phyloP scores from a whole-genome alignment of 139 green algal genomes.

The Coccomyxa sp. region DNA sequence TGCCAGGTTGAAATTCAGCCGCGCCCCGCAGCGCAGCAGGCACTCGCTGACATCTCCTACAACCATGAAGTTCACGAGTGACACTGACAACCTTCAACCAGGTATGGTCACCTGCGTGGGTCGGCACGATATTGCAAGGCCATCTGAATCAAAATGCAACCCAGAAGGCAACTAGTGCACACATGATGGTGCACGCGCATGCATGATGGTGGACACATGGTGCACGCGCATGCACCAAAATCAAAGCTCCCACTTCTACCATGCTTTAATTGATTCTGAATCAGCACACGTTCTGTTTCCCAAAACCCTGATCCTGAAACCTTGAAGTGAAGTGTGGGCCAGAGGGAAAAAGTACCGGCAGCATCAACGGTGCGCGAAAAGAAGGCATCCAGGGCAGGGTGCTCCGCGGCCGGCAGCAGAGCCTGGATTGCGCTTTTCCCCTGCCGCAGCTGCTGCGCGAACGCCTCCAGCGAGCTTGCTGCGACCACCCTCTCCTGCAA shows the following conservation, averaged over 20 bases:
- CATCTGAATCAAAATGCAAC: neutral
- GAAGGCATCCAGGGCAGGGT: slow-evolving; percentile 27
- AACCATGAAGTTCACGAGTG: neutral
- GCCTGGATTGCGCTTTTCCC: slow-evolving; percentile 13
- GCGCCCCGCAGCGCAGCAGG: slow-evolving; percentile 19
- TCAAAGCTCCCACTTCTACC: no score
- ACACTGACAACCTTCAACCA: neutral
- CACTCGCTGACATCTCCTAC: slow-evolving; percentile 31
- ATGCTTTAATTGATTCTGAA: no score
- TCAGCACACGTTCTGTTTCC: no score
- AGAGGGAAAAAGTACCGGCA: slow-evolving; percentile 5
- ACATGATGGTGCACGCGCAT: neutral
- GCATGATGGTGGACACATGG: no score
- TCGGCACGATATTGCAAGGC: no score
- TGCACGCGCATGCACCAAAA: no score
- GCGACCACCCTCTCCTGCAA: slow-evolving; percentile 34
- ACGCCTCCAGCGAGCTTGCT: slow-evolving; percentile 22
- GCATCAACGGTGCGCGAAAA: slow-evolving; percentile 25
- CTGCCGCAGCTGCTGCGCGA: slow-evolving; percentile 19
- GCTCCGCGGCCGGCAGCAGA: slow-evolving; percentile 16
- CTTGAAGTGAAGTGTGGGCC: neutral
- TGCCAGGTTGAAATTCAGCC: slow-evolving; percentile 26
- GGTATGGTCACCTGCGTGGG: no score
- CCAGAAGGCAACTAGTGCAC: neutral
- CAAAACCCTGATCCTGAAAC: neutral